Evolutionary conservation across 208 protist genomes (phyloP).

Genomic region (Crithidia thermophila): DNA sequence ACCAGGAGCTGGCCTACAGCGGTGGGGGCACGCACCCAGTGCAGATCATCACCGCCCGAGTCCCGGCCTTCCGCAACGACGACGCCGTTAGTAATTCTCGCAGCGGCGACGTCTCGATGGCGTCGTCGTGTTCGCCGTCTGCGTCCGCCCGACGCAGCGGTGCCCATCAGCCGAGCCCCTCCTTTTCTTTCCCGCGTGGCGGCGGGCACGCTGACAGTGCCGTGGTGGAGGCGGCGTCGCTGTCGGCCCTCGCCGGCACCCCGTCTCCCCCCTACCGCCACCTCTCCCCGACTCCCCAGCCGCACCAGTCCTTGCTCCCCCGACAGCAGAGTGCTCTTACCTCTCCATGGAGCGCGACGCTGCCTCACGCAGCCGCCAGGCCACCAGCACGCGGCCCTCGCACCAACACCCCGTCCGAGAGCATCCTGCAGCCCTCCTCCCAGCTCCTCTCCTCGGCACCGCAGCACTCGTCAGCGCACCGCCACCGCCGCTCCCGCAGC

Average conservation of each 20-base stretch:
- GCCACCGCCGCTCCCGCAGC: background rate
- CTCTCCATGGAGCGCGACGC: no score
- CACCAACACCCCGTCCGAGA: background rate
- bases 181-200: background rate
- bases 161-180: background rate
- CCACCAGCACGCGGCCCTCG: background rate
- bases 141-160: background rate
- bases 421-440: background rate
- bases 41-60: conserved; percentile 22
- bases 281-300: background rate
- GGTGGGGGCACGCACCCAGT: conserved; percentile 26
- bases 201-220: background rate
- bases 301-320: background rate
- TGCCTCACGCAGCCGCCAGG: background rate
- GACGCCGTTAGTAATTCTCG: conserved; percentile 5
- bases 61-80: conserved; percentile 36
- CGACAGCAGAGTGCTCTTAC: background rate
- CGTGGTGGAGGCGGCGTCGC: background rate
- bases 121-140: background rate
- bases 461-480: background rate
- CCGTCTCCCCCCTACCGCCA: conserved; percentile 21
- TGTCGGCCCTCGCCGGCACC: background rate
- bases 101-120: background rate
- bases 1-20: conserved; percentile 29
- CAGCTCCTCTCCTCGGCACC: background rate